A percentile compares a stretch with the other conserved stretches of the same genome.
These are phyloP conservation scores for Trichoderma virens DNA, from an alignment of 495 filamentous ascomycete genomes.

Conservation along the genomic window DNA sequence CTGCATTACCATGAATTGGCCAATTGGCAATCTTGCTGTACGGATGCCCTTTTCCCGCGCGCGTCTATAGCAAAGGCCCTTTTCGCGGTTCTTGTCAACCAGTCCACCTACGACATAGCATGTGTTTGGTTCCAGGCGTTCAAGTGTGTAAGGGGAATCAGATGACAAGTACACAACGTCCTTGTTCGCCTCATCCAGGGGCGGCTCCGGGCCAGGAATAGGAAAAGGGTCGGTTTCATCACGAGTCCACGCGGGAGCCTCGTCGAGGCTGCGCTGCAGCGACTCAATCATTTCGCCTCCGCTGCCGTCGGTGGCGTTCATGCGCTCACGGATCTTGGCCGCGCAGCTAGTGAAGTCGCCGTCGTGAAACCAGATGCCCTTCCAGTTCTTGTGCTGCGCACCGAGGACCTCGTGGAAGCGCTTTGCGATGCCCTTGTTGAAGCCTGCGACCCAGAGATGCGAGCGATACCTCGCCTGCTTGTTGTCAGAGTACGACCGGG, in stretches of 20 bases:
- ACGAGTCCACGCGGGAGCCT: constrained; percentile 18
- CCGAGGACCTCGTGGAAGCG: constrained; percentile 68
- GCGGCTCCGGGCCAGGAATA: constrained; percentile 21
- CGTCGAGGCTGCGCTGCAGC: constrained; percentile 36
- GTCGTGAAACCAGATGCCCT: constrained; percentile 58
- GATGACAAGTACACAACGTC: constrained; percentile 76
- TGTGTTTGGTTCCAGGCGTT: constrained; percentile 70
- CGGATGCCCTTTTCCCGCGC: constrained; percentile 66
- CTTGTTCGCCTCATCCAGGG: constrained; percentile 30
- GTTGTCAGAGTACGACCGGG: constrained; percentile 84
- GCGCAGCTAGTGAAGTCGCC: constrained; percentile 63
- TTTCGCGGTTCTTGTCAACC: constrained; percentile 92
- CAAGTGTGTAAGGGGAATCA: constrained; percentile 75
- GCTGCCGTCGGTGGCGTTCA: constrained; percentile 35
- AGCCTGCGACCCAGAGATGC: constrained; percentile 68
- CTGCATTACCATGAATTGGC: constrained; percentile 82
- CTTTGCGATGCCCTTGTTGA: constrained; percentile 64
- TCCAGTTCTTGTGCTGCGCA: constrained; percentile 69
- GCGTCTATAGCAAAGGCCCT: constrained; percentile 82
- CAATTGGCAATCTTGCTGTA: constrained; percentile 87
- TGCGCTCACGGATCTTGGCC: constrained; percentile 48
- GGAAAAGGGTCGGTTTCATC: constrained; percentile 16
- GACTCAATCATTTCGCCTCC: constrained; percentile 49
- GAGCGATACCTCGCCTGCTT: constrained; percentile 52
- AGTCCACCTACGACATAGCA: constrained; percentile 92